phyloP scores from a whole-genome alignment of 441 rosid genomes.

The Gossypium davidsonii region DNA sequence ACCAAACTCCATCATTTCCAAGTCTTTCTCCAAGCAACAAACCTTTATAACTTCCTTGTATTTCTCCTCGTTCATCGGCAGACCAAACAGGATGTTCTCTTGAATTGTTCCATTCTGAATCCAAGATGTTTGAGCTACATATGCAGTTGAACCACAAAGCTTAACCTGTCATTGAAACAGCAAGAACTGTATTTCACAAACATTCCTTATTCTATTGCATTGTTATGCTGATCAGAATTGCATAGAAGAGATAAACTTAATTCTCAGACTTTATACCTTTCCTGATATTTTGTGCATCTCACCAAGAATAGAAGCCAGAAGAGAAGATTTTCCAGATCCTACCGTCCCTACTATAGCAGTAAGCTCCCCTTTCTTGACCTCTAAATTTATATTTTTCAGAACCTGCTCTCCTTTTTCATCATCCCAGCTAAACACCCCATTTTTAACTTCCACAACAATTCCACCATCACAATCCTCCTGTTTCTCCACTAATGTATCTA shows the following conservation, averaged over 20 bases:
- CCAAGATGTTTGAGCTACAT: constrained; percentile 96
- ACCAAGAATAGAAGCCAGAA: constrained; percentile 79
- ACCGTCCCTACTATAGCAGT: constrained; percentile 87
- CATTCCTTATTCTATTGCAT: background rate
- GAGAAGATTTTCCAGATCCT: constrained; percentile 85
- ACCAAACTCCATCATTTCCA: constrained; percentile 89
- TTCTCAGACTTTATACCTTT: constrained; percentile 33
- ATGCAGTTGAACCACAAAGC: constrained; percentile 74
- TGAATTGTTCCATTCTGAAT: constrained; percentile 83
- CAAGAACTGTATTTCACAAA: background rate
- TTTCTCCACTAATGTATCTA: constrained; percentile 50
- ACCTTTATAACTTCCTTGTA: constrained; percentile 63
- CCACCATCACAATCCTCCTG: constrained; percentile 45
- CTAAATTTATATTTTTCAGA: constrained; percentile 52
- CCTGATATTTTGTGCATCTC: constrained; percentile 88
- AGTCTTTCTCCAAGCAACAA: constrained; percentile 75
- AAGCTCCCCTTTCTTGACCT: constrained; percentile 70
- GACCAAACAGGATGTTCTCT: constrained; percentile 80
- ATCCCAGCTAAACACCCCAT: constrained; percentile 79
- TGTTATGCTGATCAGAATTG: background rate
- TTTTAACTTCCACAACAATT: constrained; percentile 55
- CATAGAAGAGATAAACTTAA: background rate
- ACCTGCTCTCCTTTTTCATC: constrained; percentile 56
- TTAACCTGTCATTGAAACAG: constrained; percentile 39
- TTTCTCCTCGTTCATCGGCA: constrained; percentile 53